phyloP scores from a whole-genome alignment of 1,139 yeast species.

The Candida freyschussii region DNA sequence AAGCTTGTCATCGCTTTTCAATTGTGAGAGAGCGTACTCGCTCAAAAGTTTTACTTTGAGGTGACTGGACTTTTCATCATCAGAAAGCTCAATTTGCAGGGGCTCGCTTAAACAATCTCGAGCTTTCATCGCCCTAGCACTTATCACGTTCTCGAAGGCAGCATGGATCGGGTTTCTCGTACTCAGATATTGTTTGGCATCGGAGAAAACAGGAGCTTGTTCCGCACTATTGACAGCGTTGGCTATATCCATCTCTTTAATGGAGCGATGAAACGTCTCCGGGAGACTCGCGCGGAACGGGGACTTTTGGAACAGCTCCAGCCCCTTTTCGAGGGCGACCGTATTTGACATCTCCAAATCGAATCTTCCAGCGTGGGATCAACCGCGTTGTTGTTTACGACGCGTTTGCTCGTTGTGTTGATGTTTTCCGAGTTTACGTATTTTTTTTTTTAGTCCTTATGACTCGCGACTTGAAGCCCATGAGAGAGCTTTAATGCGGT shows the following conservation, averaged over 20 bases:
- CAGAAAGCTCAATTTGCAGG: constrained; percentile 9
- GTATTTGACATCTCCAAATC: constrained; percentile 7
- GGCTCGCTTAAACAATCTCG: constrained; percentile 6
- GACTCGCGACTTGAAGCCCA: too few relatives aligned
- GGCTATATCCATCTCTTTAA: constrained; percentile 3
- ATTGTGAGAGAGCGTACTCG: constrained; percentile 19
- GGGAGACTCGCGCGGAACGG: constrained; percentile 21
- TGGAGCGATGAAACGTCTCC: constrained; percentile 5
- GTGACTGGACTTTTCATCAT: constrained; percentile 13
- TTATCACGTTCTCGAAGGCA: constrained; percentile 6
- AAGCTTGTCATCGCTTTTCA: constrained; percentile 11
- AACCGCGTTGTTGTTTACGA: too few relatives aligned
- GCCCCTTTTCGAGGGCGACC: constrained; percentile 2
- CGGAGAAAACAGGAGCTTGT: constrained; percentile 8
- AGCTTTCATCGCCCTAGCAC: constrained; percentile 8
- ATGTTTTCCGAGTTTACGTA: too few relatives aligned
- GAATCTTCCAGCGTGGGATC: too few relatives aligned
- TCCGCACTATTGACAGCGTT: constrained; percentile 11
- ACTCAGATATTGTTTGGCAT: constrained; percentile 8
- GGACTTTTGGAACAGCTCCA: constrained; percentile 15
- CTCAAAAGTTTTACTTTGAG: constrained; percentile 18
- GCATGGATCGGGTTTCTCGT: constrained; percentile 5
- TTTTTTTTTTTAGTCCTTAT: too few relatives aligned
- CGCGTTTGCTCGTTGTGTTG: too few relatives aligned
- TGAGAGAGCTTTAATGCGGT: too few relatives aligned